phyloP scores from a whole-genome alignment of 345 rosid genomes.

The Lagerstroemia speciosa region DNA sequence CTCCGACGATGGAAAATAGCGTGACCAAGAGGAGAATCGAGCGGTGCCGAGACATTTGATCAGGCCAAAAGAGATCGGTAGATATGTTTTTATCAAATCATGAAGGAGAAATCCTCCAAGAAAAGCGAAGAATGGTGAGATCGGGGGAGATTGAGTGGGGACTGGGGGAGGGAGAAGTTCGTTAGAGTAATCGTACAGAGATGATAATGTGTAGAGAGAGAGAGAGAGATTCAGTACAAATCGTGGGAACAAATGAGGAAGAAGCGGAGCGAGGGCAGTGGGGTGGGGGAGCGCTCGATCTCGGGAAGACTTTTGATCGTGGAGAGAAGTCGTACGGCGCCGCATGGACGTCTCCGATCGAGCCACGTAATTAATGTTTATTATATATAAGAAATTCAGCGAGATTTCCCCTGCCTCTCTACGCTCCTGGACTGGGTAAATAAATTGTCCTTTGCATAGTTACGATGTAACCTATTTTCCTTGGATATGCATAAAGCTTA shows the following conservation, averaged over 20 bases:
- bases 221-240: not conserved
- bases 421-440: too few species aligned
- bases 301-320: not conserved
- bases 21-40: conserved; percentile 28
- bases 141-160: not conserved
- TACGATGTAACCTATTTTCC: too few species aligned
- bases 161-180: not conserved
- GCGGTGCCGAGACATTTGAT: conserved; percentile 27
- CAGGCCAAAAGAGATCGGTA: not conserved
- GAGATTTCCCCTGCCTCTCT: not conserved
- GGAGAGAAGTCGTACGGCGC: not conserved
- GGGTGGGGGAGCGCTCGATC: not conserved
- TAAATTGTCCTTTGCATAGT: too few species aligned
- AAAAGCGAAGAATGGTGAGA: not conserved
- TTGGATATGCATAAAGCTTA: too few species aligned
- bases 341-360: not conserved
- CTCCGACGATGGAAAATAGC: conserved; percentile 21
- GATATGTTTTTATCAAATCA: not conserved
- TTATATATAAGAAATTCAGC: too few species aligned
- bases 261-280: not conserved
- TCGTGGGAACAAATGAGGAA: not conserved
- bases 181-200: not conserved
- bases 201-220: not conserved
- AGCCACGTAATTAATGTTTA: not conserved
- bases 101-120: conserved; percentile 4